Evolutionary conservation across 1,139 yeast species (phyloP), one percentile per base, ranked within the genome.

Genomic region (Geotrichum aggregatum): DNA sequence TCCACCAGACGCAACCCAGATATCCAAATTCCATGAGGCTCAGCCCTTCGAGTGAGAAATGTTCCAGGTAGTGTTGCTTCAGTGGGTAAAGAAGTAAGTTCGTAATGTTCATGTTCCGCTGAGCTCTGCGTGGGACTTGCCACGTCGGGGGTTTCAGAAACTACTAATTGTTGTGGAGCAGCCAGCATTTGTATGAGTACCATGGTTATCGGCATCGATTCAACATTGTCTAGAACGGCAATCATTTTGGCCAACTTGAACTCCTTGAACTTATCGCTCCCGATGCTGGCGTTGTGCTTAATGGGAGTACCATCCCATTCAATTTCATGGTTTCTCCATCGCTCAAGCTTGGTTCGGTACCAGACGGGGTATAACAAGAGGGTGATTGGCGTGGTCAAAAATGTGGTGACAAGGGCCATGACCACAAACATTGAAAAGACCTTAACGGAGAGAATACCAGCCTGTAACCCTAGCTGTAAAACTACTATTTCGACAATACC

Each of bases 361-460:
- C 76, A 68, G 22, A 54, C 73, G 1, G 94, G 89, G 61, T 84
- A 84, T 1, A 74, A 69, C 54, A 52, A 49, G 44, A 79, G 66
- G 0, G 92, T 78, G 61, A 85, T 67, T 1, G 94, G 94, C 1
- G 94, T 84, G 1, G 94, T 86, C 21, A 80, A 67, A 60, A 85
- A 83, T 0, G 94, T 85, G 1, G 88, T 78, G 1, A 84, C 76
- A 54, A 86, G 72, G 0, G 94, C 88, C 94, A 85, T 85, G 44
- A 86, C 79, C 55, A 86, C 79, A 63, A 86, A 84, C 91, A 86
- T 86, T 16, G 91, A 82, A 66, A 80, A 86, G 1, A 83, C 82
- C 57, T 77, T 80, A 52, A 75, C 74, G 7, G 80, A 72, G 42
- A 86, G 79, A 52, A 86, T 85, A 0, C 78, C 78, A 2, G 92